Percentiles rank a stretch among this genome's conserved stretches.
phyloP scores from a whole-genome alignment of 1,284 basidiomycete species.

The Cryptococcus hybrid region DNA sequence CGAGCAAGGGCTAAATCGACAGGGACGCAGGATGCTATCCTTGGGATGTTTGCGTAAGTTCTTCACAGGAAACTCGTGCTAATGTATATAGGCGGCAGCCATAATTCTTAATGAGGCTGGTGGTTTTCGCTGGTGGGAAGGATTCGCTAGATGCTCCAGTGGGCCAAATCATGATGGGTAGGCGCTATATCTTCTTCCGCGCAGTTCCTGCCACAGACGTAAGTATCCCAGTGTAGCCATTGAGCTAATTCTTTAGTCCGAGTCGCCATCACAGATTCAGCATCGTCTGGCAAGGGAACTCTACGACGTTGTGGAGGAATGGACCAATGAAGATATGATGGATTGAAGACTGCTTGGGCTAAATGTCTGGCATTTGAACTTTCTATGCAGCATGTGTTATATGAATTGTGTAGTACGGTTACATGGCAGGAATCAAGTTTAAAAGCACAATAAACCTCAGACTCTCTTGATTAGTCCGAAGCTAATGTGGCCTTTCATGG shows the following conservation, averaged over 20 bases:
- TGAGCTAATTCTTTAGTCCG: conserved; percentile 33
- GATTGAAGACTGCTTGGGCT: too few relatives aligned
- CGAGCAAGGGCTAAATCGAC: neutral
- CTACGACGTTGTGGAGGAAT: conserved; percentile 75
- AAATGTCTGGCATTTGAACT: too few relatives aligned
- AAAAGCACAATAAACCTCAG: too few relatives aligned
- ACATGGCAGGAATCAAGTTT: too few relatives aligned
- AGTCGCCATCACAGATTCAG: conserved; percentile 71
- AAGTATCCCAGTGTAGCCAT: neutral
- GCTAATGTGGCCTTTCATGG: too few relatives aligned
- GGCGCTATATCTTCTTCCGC: conserved; percentile 75
- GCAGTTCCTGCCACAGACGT: conserved; percentile 27
- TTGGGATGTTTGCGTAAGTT: conserved; percentile 77
- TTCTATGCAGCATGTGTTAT: too few relatives aligned
- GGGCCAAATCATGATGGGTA: conserved; percentile 69
- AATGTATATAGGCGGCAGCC: conserved; percentile 65
- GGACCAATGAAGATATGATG: conserved; percentile 31
- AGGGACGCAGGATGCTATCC: conserved; percentile 56
- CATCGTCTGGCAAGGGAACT: conserved; percentile 76
- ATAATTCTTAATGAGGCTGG: conserved; percentile 90
- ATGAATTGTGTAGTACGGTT: too few relatives aligned
- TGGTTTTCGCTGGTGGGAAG: conserved; percentile 66
- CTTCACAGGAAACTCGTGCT: neutral
- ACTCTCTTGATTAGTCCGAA: too few relatives aligned
- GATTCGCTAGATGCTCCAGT: conserved; percentile 54